These are phyloP conservation scores for Phoenix roebelenii DNA, from an alignment of 176 grass and related monocot species.

Conservation along the genomic window DNA sequence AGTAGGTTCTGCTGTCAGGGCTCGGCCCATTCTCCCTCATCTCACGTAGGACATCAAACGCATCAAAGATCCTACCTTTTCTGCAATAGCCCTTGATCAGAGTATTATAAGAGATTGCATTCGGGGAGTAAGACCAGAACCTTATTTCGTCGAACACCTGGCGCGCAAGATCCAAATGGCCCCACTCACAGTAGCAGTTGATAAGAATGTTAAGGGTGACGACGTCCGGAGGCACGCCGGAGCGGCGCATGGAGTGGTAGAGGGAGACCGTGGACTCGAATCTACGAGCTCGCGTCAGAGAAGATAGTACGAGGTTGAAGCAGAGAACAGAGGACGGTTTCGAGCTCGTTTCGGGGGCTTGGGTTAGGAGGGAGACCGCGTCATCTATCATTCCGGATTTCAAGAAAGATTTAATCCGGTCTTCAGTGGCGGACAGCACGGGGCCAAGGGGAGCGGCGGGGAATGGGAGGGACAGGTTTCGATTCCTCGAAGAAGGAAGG, in stretches of 20 bases:
- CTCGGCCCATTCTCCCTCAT: constrained; percentile 7
- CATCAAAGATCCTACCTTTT: not conserved
- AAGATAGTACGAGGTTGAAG: constrained; percentile 4
- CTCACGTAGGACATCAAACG: not conserved
- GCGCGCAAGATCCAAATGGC: constrained; percentile 6
- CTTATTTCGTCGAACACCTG: constrained; percentile 30
- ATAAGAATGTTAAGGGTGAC: constrained; percentile 19
- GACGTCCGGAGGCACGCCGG: constrained; percentile 8
- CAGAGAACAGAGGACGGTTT: not conserved
- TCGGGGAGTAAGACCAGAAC: not conserved
- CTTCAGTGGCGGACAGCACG: not conserved
- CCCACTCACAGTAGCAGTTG: constrained; percentile 11
- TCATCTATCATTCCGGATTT: constrained; percentile 2
- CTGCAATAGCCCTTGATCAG: constrained; percentile 17
- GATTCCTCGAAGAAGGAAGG: too few relatives aligned
- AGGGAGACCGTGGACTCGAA: not conserved
- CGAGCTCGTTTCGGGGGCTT: not conserved
- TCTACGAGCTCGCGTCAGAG: not conserved
- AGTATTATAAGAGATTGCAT: constrained; percentile 24
- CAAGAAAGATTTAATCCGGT: not conserved
- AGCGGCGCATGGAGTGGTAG: not conserved
- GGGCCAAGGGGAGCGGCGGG: not conserved
- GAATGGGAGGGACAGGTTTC: too few relatives aligned
- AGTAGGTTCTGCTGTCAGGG: constrained; percentile 21
- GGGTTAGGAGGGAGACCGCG: not conserved